Evolutionary conservation across 495 filamentous ascomycete genomes (phyloP).

Genomic region (Penicillium paradoxum): DNA sequence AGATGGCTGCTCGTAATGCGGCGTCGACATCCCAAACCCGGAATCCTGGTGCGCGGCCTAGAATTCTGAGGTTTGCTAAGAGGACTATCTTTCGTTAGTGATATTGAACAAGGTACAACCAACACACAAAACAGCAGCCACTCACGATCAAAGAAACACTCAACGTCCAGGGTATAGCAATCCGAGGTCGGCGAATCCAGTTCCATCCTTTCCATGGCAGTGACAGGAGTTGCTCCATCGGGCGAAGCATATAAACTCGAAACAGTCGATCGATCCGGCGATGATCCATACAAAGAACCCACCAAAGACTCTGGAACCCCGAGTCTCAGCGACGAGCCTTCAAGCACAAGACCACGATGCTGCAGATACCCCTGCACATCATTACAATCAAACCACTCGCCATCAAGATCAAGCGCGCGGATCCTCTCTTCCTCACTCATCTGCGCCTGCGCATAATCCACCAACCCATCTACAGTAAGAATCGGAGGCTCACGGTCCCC

Average conservation of each 20-base stretch:
- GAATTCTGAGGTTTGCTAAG: constrained; percentile 18
- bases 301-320: constrained; percentile 15
- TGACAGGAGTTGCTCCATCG: neutral
- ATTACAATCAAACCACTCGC: constrained; percentile 28
- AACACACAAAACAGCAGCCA: neutral
- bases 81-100: constrained; percentile 16
- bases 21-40: constrained; percentile 22
- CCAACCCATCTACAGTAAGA: neutral
- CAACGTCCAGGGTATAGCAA: constrained; percentile 21
- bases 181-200: constrained; percentile 1
- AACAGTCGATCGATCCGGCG: constrained; percentile 10
- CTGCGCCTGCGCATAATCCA: neutral
- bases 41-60: constrained; percentile 29
- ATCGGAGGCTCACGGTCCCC: constrained; percentile 11
- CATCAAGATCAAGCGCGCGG: constrained; percentile 21
- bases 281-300: constrained; percentile 11
- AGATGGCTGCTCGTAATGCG: constrained; percentile 20
- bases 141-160: constrained; percentile 29
- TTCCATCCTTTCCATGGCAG: constrained; percentile 1
- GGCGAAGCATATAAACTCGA: constrained; percentile 11
- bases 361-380: constrained; percentile 29
- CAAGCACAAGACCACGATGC: constrained; percentile 15
- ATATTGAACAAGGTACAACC: neutral
- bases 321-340: constrained; percentile 17
- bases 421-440: constrained; percentile 14